phyloP scores from a whole-genome alignment of 2,329 filamentous ascomycete genomes.

The Aspergillus phoenicis region DNA sequence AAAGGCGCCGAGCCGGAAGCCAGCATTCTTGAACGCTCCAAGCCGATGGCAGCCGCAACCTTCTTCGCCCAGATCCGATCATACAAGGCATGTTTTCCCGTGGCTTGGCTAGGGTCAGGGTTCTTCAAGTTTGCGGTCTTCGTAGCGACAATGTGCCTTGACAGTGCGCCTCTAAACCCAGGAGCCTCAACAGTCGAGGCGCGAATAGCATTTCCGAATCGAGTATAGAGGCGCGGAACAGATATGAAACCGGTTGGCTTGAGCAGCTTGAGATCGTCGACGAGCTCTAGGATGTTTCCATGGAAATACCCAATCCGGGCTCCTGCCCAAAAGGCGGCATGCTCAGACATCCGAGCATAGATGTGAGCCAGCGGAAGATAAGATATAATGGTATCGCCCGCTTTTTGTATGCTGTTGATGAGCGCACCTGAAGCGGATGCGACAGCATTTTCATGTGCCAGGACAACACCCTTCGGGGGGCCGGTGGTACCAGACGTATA shows the following conservation, averaged over 20 bases:
- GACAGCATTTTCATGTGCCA: conserved; percentile 81
- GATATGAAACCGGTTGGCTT: conserved; percentile 82
- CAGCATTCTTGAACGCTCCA: conserved; percentile 73
- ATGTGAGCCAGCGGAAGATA: conserved; percentile 96
- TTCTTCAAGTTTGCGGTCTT: conserved; percentile 80
- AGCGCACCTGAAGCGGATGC: conserved; percentile 68
- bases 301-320: conserved; percentile 88
- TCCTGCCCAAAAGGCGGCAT: conserved; percentile 71
- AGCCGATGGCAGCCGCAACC: conserved; percentile 77
- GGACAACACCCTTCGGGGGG: conserved; percentile 64
- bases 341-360: conserved; percentile 82
- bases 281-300: conserved; percentile 80
- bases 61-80: conserved; percentile 86
- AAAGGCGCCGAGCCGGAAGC: conserved; percentile 88
- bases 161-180: conserved; percentile 79
- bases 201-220: conserved; percentile 82
- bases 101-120: conserved; percentile 68
- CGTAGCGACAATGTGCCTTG: conserved; percentile 73
- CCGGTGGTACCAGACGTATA: conserved; percentile 69
- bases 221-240: conserved; percentile 88
- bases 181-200: conserved; percentile 75
- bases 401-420: conserved; percentile 53
- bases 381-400: conserved; percentile 71
- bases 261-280: conserved; percentile 88
- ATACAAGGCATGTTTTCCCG: conserved; percentile 56